phyloP scores from a whole-genome alignment of 2,329 filamentous ascomycete species.

The Aspergillus sp. region DNA sequence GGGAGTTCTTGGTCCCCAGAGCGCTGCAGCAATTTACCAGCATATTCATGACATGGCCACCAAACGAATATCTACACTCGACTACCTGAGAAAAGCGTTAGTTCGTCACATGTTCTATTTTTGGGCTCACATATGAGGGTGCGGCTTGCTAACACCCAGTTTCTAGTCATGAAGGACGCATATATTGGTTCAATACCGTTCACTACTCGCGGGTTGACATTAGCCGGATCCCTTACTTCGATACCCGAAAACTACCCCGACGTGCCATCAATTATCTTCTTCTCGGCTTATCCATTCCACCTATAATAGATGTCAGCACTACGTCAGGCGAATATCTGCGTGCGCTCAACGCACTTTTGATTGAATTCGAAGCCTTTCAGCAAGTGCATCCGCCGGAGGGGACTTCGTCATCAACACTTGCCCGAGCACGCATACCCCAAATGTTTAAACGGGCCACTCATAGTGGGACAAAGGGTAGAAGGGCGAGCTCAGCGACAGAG shows the following conservation, averaged over 20 bases:
- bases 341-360: conserved; percentile 77
- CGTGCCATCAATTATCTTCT: conserved; percentile 93
- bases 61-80: conserved; percentile 90
- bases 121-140: neutral
- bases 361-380: conserved; percentile 94
- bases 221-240: conserved; percentile 79
- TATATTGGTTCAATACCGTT: conserved; percentile 98
- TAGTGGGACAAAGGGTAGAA: conserved; percentile 56
- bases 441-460: conserved; percentile 72
- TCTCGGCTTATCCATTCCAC: conserved; percentile 85
- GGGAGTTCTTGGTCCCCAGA: conserved; percentile 44
- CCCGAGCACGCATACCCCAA: conserved; percentile 75
- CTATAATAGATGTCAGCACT: conserved; percentile 79
- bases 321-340: conserved; percentile 82
- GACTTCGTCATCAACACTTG: conserved; percentile 65
- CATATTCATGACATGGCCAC: conserved; percentile 80
- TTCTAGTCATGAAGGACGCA: conserved; percentile 79
- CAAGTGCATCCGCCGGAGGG: conserved; percentile 79
- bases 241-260: conserved; percentile 77
- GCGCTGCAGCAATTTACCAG: conserved; percentile 59
- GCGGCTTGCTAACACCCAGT: conserved; percentile 13
- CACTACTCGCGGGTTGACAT: conserved; percentile 85
- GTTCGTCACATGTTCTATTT: conserved; percentile 35
- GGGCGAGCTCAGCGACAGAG: conserved; percentile 61
- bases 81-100: conserved; percentile 89